Evolutionary conservation across 371 early-diverging fungal genomes (phyloP), one percentile per base, ranked within the genome.

Genomic region (Rhizomucor pusillus): DNA sequence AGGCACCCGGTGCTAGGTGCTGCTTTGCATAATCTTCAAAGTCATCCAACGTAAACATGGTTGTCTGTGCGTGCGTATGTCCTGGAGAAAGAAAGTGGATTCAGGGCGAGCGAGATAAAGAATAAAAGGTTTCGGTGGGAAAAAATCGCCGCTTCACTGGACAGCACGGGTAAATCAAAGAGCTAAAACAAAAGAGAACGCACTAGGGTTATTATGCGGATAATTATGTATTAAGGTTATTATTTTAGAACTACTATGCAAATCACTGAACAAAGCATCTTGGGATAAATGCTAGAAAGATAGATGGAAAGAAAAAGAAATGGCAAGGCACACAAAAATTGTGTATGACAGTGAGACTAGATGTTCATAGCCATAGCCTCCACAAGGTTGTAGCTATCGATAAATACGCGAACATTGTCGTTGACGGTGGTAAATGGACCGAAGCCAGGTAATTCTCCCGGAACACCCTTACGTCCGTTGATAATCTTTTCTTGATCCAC

Each of bases 401-500:
- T 43, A 5, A 53, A 40, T 10, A 45, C 45, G 22, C 52, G 59
- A 10, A 59, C 53, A 29, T 41, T 52, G 46, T 52, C 47, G 16
- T 59, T 33, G 36, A 52, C 47, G 11, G 16, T 10, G 19, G 52
- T 20, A 52, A 37, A 19, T 50, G 23, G 14, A 14, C 48, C 48
- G 29, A 25, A 16, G 13, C 23, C 13, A 19, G 59, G 59, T n/a
- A 51, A 9, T 7, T 54, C 59, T 16, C 59, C 59, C 12, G 64
- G 64, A 16, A 63, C 52, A 36, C 64, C 64, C 5, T 44, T 29
- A 9, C 46, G 41, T 16, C 53, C 55, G 24, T 44, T 18, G 16
- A 63, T 47, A 35, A 57, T 37, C 22, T 19, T 22, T 19, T 50
- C 39, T 40, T 63, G 56, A 52, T 63, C 53, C 14, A 63, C 43